phyloP scores from a whole-genome alignment of 1,284 basidiomycete genomes.

The Ceratobasidium sp. region DNA sequence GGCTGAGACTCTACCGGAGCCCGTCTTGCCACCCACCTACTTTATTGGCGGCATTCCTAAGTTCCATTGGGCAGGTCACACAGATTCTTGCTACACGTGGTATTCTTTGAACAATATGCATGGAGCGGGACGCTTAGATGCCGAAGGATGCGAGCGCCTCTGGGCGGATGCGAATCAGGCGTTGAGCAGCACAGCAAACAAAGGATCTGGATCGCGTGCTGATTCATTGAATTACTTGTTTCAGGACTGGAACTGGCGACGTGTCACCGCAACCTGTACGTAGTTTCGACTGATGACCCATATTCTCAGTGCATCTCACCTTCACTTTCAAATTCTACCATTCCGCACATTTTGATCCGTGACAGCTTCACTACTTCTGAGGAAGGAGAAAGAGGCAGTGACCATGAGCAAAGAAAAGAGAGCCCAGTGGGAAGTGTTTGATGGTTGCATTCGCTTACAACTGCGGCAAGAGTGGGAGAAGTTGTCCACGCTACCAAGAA shows the following conservation, averaged over 20 bases:
- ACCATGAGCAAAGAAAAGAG: background rate
- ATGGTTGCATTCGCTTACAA: no score
- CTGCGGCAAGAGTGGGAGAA: no score
- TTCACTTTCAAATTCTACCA: no score
- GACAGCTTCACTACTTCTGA: background rate
- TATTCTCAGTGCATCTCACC: background rate
- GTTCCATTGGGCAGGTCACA: constrained; percentile 8
- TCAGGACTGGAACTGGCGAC: constrained; percentile 16
- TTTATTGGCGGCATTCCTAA: constrained; percentile 11
- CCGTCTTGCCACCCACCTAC: background rate
- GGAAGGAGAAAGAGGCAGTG: background rate
- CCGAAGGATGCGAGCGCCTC: background rate
- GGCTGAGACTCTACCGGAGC: background rate
- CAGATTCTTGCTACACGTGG: background rate
- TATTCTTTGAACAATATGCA: background rate
- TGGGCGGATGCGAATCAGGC: constrained; percentile 25
- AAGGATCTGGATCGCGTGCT: background rate
- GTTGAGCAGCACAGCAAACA: background rate
- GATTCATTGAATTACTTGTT: constrained; percentile 5
- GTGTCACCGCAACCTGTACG: background rate
- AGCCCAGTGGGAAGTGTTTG: background rate
- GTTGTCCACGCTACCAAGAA: no score
- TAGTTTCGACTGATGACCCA: background rate
- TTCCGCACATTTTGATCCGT: no score
- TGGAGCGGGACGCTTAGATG: background rate